Conservation (phyloP, 208 protist species). For the Trypanosoma rangeli region DNA sequence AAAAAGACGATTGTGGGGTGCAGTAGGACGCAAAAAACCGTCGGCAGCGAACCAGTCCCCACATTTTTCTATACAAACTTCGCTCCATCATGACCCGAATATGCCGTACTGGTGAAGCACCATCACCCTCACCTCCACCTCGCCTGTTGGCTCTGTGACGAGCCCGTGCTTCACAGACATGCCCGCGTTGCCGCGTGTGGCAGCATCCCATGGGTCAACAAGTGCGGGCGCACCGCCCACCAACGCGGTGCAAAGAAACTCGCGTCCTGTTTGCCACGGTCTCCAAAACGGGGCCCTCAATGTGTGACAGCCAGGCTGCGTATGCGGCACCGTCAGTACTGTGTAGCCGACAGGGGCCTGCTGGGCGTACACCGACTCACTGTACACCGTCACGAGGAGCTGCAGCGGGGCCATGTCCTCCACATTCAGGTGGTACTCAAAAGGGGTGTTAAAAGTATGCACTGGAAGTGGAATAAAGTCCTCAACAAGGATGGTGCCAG, state of each 20-base stretch:
- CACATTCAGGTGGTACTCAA: slow-evolving; percentile 49
- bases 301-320: slow-evolving; percentile 44
- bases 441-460: slow-evolving; percentile 73
- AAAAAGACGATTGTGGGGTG: background rate
- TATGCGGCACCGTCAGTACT: slow-evolving; percentile 47
- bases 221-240: slow-evolving; percentile 63
- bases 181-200: slow-evolving; percentile 18
- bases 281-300: slow-evolving; percentile 52
- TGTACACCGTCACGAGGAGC: slow-evolving; percentile 58
- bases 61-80: background rate
- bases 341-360: slow-evolving; percentile 67
- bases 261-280: slow-evolving; percentile 50
- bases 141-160: slow-evolving; percentile 43
- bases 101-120: slow-evolving; percentile 35
- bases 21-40: background rate
- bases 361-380: slow-evolving; percentile 41
- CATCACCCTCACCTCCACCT: slow-evolving; percentile 48
- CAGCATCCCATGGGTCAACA: slow-evolving; percentile 49
- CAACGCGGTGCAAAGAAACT: slow-evolving; percentile 55
- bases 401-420: slow-evolving; percentile 37
- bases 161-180: slow-evolving; percentile 47
- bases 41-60: background rate
- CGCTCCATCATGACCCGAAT: background rate
- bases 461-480: slow-evolving; percentile 47
- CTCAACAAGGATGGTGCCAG: slow-evolving; percentile 37